These are phyloP conservation scores for Cochlearia excelsa DNA, from an alignment of 345 rosid genomes.

Conservation along the genomic window DNA sequence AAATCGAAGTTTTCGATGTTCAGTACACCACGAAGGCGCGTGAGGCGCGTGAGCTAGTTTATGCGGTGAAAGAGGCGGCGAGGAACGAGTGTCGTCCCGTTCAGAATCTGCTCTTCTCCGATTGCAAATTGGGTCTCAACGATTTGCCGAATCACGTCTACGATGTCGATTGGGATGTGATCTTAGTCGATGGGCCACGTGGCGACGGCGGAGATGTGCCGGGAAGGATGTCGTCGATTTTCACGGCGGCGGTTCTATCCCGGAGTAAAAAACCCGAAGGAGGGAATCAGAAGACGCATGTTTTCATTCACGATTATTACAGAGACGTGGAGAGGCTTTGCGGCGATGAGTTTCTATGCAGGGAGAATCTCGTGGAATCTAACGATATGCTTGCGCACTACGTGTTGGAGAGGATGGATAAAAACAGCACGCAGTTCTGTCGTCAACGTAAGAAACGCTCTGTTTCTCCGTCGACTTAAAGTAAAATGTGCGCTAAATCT, in stretches of 20 bases:
- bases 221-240: conserved; percentile 86
- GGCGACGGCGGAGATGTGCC: conserved; percentile 71
- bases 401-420: conserved; percentile 75
- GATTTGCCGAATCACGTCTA: conserved; percentile 93
- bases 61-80: conserved; percentile 52
- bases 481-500: no score
- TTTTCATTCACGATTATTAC: conserved; percentile 83
- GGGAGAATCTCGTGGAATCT: conserved; percentile 67
- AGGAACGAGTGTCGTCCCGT: conserved; percentile 84
- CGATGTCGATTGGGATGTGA: conserved; percentile 95
- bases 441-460: conserved; percentile 30
- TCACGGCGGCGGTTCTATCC: conserved; percentile 88
- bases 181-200: conserved; percentile 88
- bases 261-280: conserved; percentile 63
- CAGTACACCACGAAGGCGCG: conserved; percentile 81
- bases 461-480: conserved; percentile 11
- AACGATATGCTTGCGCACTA: conserved; percentile 78
- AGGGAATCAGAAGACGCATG: conserved; percentile 68
- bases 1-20: conserved; percentile 83
- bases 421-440: conserved; percentile 40
- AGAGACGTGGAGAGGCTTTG: conserved; percentile 69
- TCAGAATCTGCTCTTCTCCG: conserved; percentile 84
- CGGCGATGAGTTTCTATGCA: conserved; percentile 86
- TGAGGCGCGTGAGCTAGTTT: conserved; percentile 58
- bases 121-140: conserved; percentile 75